Base-by-base conservation (phyloP, 257 asterid species). In the Nemophila menziesii region DNA sequence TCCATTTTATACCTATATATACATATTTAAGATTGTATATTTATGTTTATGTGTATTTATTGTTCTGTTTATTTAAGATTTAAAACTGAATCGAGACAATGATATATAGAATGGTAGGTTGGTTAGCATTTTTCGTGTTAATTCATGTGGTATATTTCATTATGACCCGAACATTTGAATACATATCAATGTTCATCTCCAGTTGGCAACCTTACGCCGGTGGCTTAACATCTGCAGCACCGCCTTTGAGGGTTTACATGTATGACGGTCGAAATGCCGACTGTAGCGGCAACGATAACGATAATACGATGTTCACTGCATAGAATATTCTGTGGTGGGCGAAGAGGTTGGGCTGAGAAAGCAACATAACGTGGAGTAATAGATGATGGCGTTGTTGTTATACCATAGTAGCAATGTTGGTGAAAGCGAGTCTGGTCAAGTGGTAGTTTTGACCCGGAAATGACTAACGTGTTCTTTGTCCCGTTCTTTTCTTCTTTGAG, bases 401-500 rank as follows among this genome's bases (percentile, higher is more conserved):
- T 39, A 72, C 38, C 42, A 20, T 11, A 63, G 52, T 4, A 38
- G 36, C 5, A n/a, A n/a, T n/a, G n/a, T n/a, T n/a, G 60, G 27
- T 15, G 61, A 8, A 0, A 50, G 37, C 11, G 69, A 54, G 34
- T 20, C 51, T 55, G 49, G 39, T 14, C 55, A 42, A 24, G 93
- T 80, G 65, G 84, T 78, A 13, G 67, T 89, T 56, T 74, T 65
- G 92, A 84, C 63, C 94, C 95, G 57, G 65, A 57, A 4, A 52
- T 70, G 0, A 94, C 98, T 27, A 74, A 84, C 17, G 80, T 70
- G 44, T 84, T 89, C 40, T 84, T 84, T 7, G 92, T 89, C 38
- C 98, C 98, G 2, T 89, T 89, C 20, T 89, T 89, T 62, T 84
- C 95, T 27, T 89, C 95, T 0, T 50, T 84, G 36, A 84, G 98